Base-by-base conservation (phyloP, 2,329 filamentous ascomycete species). In the Colletotrichum incanum region DNA sequence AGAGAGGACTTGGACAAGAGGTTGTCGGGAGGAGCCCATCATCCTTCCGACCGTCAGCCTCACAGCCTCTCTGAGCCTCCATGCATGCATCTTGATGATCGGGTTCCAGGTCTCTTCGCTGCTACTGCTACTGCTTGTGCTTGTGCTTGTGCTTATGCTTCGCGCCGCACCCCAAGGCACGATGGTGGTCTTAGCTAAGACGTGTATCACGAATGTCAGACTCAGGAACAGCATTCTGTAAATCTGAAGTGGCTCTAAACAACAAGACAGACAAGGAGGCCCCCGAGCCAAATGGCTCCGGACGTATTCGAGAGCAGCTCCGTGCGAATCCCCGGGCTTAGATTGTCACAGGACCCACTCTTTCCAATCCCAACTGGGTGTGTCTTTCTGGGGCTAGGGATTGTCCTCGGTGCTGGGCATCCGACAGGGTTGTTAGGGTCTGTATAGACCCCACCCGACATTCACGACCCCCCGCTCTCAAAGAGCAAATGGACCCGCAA, bases 261-360 rank as follows among this genome's bases (percentile, higher is more conserved):
- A 54, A 58, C 6, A 43, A 20, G 6, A 5, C 41, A 62, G 58
- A 45, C 45, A 63, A 54, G 69, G 69, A 45, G 61, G 6, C 20
- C 55, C 65, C 58, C 41, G 47, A 62, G 54, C 16, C 56, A 50
- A 41, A 62, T 67, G 61, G 68, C 50, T 54, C 52, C 69, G 43
- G 69, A 59, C 52, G 54, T 68, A 72, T 72, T 43, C 65, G 43
- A 68, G 65, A 72, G 65, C 28, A 63, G 69, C 69, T 69, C 69
- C 58, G 69, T 69, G 65, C 65, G 65, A 72, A 63, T 64, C 65
- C 65, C 65, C 45, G 37, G 65, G 58, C 20, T 31, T 31, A 20
- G 18, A 20, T 34, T 37, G 11, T n/a, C 31, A 18, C 20, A 12
- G 31, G 47, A 20, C 18, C 66, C 59, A 68, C 59, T 11, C n/a